Percentiles rank a stretch among this genome's conserved stretches.
Conservation (phyloP, 345 rosid genomes). For the Triadica sebifera region DNA sequence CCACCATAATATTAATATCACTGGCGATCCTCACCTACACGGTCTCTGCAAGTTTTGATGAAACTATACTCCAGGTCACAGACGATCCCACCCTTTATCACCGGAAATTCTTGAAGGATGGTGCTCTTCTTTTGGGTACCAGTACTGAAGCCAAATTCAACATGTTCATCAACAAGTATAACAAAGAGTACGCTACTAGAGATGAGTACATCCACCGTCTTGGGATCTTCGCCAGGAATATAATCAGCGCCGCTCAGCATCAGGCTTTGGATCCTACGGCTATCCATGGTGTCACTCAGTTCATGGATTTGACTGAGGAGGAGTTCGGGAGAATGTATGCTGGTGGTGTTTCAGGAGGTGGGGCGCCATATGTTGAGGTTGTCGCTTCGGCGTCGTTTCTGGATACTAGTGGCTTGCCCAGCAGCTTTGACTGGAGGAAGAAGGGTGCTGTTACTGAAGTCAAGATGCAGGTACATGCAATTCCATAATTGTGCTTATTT, state of each 20-base stretch:
- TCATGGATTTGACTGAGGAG: slow-evolving; percentile 74
- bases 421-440: slow-evolving; percentile 81
- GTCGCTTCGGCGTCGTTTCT: slow-evolving; percentile 16
- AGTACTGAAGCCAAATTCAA: slow-evolving; percentile 54
- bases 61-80: slow-evolving; percentile 20
- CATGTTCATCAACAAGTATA: slow-evolving; percentile 52
- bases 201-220: slow-evolving; percentile 77
- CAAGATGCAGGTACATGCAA: slow-evolving; percentile 58
- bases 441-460: slow-evolving; percentile 87
- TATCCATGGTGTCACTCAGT: slow-evolving; percentile 69
- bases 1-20: not conserved
- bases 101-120: slow-evolving; percentile 3
- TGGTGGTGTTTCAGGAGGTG: slow-evolving; percentile 48
- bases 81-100: not conserved
- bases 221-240: slow-evolving; percentile 61
- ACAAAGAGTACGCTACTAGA: slow-evolving; percentile 50
- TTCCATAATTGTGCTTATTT: not conserved
- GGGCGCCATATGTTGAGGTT: not conserved
- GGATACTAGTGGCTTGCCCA: slow-evolving; percentile 58
- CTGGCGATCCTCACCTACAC: not conserved
- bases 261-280: slow-evolving; percentile 77
- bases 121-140: slow-evolving; percentile 21
- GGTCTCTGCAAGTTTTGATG: not conserved
- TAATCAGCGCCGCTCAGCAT: slow-evolving; percentile 70
- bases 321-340: slow-evolving; percentile 66